A percentile compares a stretch with the other conserved stretches of the same genome.
phyloP scores from a whole-genome alignment of 2,329 filamentous ascomycete species.

The Fusarium albidum region DNA sequence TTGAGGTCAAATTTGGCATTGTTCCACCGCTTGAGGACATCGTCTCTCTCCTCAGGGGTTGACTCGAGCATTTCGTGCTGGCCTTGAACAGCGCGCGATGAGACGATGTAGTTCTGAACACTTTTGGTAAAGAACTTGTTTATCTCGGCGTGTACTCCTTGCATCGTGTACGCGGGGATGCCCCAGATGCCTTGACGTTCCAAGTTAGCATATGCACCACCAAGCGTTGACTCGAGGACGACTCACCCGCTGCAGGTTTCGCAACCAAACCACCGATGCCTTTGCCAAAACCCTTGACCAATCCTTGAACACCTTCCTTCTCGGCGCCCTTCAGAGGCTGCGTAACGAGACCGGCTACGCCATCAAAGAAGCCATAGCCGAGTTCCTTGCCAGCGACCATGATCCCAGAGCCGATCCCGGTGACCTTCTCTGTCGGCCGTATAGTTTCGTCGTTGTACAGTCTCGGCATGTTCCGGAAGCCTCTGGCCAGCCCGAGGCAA shows the following conservation, averaged over 20 bases:
- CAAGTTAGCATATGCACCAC: neutral
- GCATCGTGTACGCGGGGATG: slow-evolving; percentile 82
- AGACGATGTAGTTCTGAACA: slow-evolving; percentile 81
- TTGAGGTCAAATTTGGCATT: slow-evolving; percentile 66
- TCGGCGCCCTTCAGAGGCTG: slow-evolving; percentile 73
- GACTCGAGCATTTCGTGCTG: slow-evolving; percentile 68
- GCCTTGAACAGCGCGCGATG: slow-evolving; percentile 79
- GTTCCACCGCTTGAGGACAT: slow-evolving; percentile 74
- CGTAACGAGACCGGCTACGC: slow-evolving; percentile 80
- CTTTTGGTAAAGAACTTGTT: slow-evolving; percentile 74
- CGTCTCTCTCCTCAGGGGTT: slow-evolving; percentile 65
- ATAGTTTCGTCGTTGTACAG: slow-evolving; percentile 88
- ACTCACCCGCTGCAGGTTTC: slow-evolving; percentile 80
- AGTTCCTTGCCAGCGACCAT: slow-evolving; percentile 82
- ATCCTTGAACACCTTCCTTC: slow-evolving; percentile 62
- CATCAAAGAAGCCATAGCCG: slow-evolving; percentile 80
- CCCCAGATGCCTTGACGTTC: slow-evolving; percentile 64
- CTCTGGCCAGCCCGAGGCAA: slow-evolving; percentile 80
- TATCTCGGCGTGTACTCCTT: slow-evolving; percentile 82
- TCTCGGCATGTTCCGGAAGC: slow-evolving; percentile 87
- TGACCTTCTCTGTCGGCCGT: slow-evolving; percentile 80
- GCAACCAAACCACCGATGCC: slow-evolving; percentile 82
- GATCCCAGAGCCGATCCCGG: slow-evolving; percentile 77
- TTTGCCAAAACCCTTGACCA: slow-evolving; percentile 82
- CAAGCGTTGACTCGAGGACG: neutral